These are phyloP conservation scores for Flaveria trinervia DNA, from an alignment of 129 eudicot species.

Conservation along the genomic window DNA sequence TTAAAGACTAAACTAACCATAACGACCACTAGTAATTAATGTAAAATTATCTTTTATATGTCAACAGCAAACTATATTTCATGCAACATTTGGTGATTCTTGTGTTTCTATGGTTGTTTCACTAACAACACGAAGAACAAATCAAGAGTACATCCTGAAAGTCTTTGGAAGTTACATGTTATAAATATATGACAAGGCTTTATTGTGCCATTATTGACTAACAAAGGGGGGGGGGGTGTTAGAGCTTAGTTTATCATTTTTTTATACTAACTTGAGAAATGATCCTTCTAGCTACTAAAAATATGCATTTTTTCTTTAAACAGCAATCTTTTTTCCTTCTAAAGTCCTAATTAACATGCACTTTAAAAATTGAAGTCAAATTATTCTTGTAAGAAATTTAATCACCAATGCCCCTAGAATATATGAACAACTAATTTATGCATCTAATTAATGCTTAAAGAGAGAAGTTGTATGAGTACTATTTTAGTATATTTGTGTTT, in stretches of 20 bases:
- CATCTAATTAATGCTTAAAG: background rate
- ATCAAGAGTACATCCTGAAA: background rate
- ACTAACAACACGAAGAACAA: background rate
- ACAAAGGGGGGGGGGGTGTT: background rate
- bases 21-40: background rate
- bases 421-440: background rate
- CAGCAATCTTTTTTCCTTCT: too few relatives aligned
- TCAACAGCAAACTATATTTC: background rate
- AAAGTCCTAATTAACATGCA: too few relatives aligned
- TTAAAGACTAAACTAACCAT: background rate
- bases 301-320: too few relatives aligned
- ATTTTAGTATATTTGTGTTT: background rate
- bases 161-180: background rate
- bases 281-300: background rate
- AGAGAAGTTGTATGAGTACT: background rate
- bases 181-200: background rate
- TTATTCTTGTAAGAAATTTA: too few relatives aligned
- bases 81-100: background rate
- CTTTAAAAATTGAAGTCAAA: too few relatives aligned
- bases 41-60: background rate
- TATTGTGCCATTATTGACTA: slow-evolving; percentile 4
- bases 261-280: background rate
- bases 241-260: background rate
- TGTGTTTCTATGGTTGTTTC: background rate
- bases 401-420: too few relatives aligned